Evolutionary conservation across 352 stramenopile species (phyloP), one percentile per base, ranked within the genome.

Genomic region (Phytophthora sansomeana): DNA sequence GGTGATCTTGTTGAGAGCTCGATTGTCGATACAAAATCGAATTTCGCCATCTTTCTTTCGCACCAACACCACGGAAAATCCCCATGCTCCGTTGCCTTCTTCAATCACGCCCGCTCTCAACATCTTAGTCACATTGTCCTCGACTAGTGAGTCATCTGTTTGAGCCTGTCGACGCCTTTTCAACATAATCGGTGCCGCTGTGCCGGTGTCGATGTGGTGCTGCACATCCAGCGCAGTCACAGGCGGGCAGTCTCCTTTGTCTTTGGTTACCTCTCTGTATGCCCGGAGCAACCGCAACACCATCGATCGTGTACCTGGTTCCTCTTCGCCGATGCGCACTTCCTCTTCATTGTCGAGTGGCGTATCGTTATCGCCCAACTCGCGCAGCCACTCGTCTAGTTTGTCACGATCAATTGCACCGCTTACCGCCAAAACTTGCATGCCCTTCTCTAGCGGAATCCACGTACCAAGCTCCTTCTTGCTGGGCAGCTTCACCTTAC

Each of bases 41-140:
- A 59, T 17, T 3, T 11, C 11, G 5, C 52, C 52, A 14, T 50
- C 52, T 26, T 59, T 59, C 52, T 59, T 43, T 13, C 29, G 14
- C 11, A 50, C 52, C 4, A 59, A 7, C n/a, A 59, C 52, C n/a
- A 59, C 52, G 2, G 28, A 16, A 17, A 51, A 50, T 2, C 26
- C 52, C 38, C 52, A 59, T 13, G 52, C 52, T 11, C 38, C 52
- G 3, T 59, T 21, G 1, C 24, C 28, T 42, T 38, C 24, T 13
- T 59, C 52, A 14, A 57, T 35, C 1, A 46, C 33, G 0, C 49
- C 49, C 3, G 52, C 38, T 7, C 21, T 28, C 14, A 42, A 14
- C 52, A 59, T 50, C 0, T 6, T 41, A 4, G 21, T 14, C 3
- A 59, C 38, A 5, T 59, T 59, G 8, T 26, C 10, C 2, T 50